These are phyloP conservation scores for Afroboletus lepidellus DNA, from an alignment of 1,284 basidiomycete genomes.

Conservation along the genomic window DNA sequence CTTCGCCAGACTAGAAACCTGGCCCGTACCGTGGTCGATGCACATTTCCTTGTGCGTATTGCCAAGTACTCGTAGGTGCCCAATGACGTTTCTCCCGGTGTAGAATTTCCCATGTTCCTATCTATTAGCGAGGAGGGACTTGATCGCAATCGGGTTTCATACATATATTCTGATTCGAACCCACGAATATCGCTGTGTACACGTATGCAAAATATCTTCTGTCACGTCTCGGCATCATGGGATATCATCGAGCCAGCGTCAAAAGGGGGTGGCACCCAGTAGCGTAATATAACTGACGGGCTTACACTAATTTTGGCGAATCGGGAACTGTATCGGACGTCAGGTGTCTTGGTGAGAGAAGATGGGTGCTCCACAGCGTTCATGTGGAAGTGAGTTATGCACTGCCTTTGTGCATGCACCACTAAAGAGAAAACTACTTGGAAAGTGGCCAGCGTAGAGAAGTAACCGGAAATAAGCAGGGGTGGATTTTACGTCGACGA, in stretches of 20 bases:
- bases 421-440: background rate
- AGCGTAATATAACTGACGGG: background rate
- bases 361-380: constrained; percentile 7
- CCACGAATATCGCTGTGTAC: background rate
- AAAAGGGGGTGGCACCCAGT: constrained; percentile 3
- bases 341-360: background rate
- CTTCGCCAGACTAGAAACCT: background rate
- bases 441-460: background rate
- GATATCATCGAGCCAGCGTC: background rate
- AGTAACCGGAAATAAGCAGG: constrained; percentile 13
- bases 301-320: constrained; percentile 5
- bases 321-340: constrained; percentile 1
- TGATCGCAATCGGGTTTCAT: background rate
- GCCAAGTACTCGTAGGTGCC: too few species aligned
- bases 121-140: background rate
- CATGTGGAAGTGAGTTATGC: background rate
- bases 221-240: background rate
- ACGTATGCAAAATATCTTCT: constrained; percentile 14
- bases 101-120: constrained; percentile 1
- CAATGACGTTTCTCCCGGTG: constrained; percentile 4
- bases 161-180: background rate
- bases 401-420: background rate
- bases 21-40: background rate
- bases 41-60: too few species aligned
- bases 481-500: constrained; percentile 10